phyloP scores from a whole-genome alignment of 2,329 filamentous ascomycete species.

The Pseudogymnoascus pannorum region DNA sequence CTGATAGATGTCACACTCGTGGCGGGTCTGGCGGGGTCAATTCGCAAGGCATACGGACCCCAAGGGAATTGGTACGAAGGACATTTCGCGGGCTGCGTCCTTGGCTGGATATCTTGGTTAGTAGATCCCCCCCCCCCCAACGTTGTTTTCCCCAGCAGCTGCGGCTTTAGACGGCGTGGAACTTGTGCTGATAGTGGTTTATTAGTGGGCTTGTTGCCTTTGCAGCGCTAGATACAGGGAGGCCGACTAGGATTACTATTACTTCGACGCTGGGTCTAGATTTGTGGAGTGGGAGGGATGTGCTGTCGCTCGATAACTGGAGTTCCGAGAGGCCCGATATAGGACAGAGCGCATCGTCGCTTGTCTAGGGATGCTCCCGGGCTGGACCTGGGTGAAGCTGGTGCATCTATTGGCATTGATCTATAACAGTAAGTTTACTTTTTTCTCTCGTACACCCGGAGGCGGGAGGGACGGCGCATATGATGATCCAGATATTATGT shows the following conservation, averaged over 20 bases:
- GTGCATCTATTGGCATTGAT: not conserved
- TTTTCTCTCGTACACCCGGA: not conserved
- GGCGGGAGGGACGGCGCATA: not conserved
- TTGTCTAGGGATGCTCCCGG: not conserved
- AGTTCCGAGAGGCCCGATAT: not conserved
- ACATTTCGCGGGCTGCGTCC: not conserved
- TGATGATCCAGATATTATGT: slow-evolving; percentile 7
- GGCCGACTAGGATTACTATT: not conserved
- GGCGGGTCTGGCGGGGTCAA: not conserved
- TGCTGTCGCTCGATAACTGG: not conserved
- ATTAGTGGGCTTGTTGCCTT: not conserved
- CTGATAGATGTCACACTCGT: not conserved
- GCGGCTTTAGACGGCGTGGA: no score
- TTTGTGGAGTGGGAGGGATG: not conserved
- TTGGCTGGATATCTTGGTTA: not conserved
- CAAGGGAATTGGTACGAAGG: no score
- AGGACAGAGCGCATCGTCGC: not conserved
- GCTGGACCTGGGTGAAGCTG: not conserved
- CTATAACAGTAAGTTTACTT: not conserved
- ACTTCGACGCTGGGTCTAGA: not conserved
- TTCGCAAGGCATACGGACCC: no score
- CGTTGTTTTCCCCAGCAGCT: not conserved
- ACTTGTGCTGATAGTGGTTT: not conserved
- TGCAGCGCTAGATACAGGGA: not conserved
- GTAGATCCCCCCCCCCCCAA: not conserved